Conservation (phyloP, 2,329 filamentous ascomycete species). For the Epichloe bromicola region DNA sequence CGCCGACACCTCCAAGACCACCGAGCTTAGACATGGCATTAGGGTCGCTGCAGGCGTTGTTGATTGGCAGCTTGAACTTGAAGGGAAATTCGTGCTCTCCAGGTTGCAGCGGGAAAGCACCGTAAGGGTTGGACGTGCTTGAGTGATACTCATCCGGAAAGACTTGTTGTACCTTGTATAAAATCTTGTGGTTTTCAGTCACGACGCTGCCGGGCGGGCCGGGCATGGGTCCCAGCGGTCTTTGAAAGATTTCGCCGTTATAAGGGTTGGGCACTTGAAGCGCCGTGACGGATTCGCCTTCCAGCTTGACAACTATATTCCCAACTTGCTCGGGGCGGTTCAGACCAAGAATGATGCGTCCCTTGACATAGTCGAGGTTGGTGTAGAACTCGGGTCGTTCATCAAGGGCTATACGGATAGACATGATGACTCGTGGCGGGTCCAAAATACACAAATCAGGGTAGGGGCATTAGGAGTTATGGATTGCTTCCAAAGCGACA, state of each 20-base stretch:
- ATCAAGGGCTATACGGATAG: conserved; percentile 53
- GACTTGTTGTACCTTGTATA: conserved; percentile 62
- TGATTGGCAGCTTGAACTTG: conserved; percentile 64
- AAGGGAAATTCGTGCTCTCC: conserved; percentile 69
- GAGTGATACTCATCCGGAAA: conserved; percentile 47
- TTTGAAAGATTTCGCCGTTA: conserved; percentile 26
- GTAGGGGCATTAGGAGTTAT: neutral
- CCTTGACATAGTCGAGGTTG: conserved; percentile 62
- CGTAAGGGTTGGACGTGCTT: conserved; percentile 27
- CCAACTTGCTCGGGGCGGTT: conserved; percentile 57
- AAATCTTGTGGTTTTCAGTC: conserved; percentile 55
- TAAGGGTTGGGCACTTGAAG: conserved; percentile 38
- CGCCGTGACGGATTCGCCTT: conserved; percentile 63
- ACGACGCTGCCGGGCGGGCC: conserved; percentile 29
- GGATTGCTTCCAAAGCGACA: neutral
- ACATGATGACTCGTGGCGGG: conserved; percentile 33
- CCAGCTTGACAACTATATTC: conserved; percentile 69
- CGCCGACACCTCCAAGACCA: conserved; percentile 40
- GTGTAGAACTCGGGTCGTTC: conserved; percentile 61
- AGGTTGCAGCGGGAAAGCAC: conserved; percentile 46
- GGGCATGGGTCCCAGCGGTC: conserved; percentile 13
- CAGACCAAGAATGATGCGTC: conserved; percentile 42
- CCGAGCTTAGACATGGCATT: conserved; percentile 40
- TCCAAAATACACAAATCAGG: neutral
- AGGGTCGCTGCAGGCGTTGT: conserved; percentile 54